Conservation (phyloP, 768 basidiomycete species). For the Leucosporidium creatinivorum region DNA sequence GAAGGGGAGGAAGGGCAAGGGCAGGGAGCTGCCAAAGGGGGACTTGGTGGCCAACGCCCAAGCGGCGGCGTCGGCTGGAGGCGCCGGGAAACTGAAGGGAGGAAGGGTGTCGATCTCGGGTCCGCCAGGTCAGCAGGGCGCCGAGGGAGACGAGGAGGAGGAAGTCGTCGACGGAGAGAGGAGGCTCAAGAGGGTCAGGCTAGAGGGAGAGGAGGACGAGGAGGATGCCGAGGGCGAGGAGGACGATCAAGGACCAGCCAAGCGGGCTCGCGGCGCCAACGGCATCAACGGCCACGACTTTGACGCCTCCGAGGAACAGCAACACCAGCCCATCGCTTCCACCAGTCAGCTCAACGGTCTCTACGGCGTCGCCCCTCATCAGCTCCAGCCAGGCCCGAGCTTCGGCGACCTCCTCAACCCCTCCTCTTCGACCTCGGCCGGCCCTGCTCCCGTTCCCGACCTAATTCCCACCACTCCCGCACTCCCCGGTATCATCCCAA, state of each 20-base stretch:
- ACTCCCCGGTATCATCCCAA: background rate
- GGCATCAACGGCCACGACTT: conserved; percentile 3
- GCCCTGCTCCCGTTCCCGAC: background rate
- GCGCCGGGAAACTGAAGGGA: background rate
- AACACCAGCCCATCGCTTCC: conserved; percentile 10
- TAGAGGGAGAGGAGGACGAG: conserved; percentile 14
- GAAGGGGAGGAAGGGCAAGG: conserved; percentile 18
- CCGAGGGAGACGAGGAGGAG: background rate
- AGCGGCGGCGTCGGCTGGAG: background rate
- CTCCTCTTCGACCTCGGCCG: background rate
- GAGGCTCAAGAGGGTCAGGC: conserved; percentile 18
- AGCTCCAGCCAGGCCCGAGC: background rate
- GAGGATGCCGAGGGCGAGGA: conserved; percentile 9
- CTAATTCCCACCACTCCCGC: background rate
- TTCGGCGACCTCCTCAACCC: conserved; percentile 23
- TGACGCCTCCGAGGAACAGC: conserved; percentile 6
- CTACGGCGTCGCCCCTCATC: background rate
- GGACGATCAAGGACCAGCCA: conserved; percentile 13
- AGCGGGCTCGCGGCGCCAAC: conserved; percentile 8
- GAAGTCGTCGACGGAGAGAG: background rate
- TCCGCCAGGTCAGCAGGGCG: no score
- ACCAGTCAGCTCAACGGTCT: background rate
- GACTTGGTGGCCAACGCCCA: conserved; percentile 9
- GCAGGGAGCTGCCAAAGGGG: conserved; percentile 9
- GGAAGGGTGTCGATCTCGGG: no score